Evolutionary conservation across 257 asterid genomes (phyloP), one percentile per base, ranked within the genome.

Genomic region (Haberlea rhodopensis): DNA sequence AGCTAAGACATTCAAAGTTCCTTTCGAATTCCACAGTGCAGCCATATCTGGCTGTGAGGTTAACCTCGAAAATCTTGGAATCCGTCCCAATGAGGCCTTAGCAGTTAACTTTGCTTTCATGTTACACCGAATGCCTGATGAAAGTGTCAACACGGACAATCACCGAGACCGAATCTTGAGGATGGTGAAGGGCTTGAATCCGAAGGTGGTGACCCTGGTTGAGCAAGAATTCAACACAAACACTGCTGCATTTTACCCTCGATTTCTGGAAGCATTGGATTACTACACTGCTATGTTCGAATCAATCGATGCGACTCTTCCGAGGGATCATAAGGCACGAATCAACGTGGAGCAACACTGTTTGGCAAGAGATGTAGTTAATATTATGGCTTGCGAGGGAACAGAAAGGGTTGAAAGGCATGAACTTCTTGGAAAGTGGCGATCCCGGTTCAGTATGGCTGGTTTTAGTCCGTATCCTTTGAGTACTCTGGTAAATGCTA

Each of bases 211-310:
- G 56, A 87, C 97, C 9, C 82, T 90, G 23, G 96, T 90, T 31
- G 97, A 90, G 83, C 95, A 88, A 58, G 95, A 90, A 62, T 76
- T 85, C 60, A 90, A 90, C 46, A 90, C 96, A 2, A 90, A 90
- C 22, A 90, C 96, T 0, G 87, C 97, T 20, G 82, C 96, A 0
- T 90, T 90, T 52, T 85, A 80, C 27, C 96, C 96, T 34, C 78
- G 97, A 1, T 90, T 90, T n/a, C 67, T 82, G 0, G 97, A 90
- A 32, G 71, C 95, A 1, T 77, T 90, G 69, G 94, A 85, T 70
- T 90, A 90, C 52, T 90, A 87, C 71, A 62, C 81, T 0, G 95
- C 96, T 1, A 84, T 85, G 94, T 90, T 90, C 2, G 96, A 90
- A 24, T 90, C 97, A 4, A 84, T 90, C 10, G 96, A 90, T 25